A percentile compares a stretch with the other conserved stretches of the same genome.
Conservation (phyloP, 106 monocot species). For the Cymbidium sinense region DNA sequence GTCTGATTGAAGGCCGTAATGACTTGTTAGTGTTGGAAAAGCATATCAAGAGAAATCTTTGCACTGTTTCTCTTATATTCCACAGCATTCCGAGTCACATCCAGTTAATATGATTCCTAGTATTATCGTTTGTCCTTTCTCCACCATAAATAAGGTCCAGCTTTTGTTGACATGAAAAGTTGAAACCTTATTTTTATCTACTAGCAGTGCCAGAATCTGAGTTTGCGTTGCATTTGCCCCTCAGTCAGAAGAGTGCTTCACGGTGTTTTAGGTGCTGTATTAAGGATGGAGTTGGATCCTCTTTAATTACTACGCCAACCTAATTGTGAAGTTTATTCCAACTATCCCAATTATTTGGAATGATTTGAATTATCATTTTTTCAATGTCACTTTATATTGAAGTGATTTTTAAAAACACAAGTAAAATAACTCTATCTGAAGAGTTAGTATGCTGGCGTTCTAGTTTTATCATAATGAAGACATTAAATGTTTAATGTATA, state of each 20-base stretch:
- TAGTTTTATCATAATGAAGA: no score
- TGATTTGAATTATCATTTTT: no score
- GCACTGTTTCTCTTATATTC: neutral
- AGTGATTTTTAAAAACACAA: no score
- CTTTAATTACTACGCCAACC: neutral
- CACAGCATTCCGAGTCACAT: neutral
- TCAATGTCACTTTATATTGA: no score
- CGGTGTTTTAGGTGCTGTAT: neutral
- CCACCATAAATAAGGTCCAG: neutral
- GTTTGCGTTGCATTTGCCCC: neutral
- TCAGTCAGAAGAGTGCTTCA: neutral
- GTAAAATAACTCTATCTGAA: no score
- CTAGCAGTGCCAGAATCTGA: neutral
- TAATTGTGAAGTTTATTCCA: no score
- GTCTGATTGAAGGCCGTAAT: no score
- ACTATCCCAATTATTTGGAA: no score
- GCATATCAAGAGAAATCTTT: neutral
- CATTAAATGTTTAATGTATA: no score
- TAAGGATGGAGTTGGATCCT: neutral
- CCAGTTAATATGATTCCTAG: constrained; percentile 1
- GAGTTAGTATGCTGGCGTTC: no score
- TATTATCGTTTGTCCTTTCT: neutral
- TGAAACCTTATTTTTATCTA: neutral
- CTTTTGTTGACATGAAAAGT: neutral
- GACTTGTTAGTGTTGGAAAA: neutral